Evolutionary conservation across 257 asterid species (phyloP).

Genomic region (Solanum paucissectum): DNA sequence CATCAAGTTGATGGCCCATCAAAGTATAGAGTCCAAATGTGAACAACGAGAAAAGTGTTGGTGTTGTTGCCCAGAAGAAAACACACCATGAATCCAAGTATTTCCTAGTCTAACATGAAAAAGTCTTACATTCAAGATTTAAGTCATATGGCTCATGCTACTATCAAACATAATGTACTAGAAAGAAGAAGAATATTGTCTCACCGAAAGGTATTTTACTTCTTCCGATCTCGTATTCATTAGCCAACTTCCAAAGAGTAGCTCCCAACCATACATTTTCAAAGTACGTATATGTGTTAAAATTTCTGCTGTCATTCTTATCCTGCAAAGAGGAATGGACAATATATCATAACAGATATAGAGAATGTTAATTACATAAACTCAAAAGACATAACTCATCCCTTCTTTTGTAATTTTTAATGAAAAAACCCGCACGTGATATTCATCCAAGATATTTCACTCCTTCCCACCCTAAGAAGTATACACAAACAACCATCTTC

Average conservation of each 20-base stretch:
- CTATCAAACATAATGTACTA: not conserved
- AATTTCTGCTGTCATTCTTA: constrained; percentile 73
- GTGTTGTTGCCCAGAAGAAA: constrained; percentile 99
- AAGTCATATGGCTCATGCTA: not conserved
- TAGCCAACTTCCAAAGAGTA: constrained; percentile 65
- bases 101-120: constrained; percentile 63
- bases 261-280: constrained; percentile 95
- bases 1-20: constrained; percentile 90
- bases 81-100: constrained; percentile 99
- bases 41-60: constrained; percentile 85
- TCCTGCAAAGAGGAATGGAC: constrained; percentile 38
- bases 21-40: constrained; percentile 89
- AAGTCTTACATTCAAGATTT: constrained; percentile 3
- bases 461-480: not conserved
- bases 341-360: not conserved
- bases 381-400: not conserved
- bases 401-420: not conserved
- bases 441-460: not conserved
- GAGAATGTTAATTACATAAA: not conserved
- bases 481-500: not conserved
- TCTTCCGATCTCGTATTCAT: constrained; percentile 79
- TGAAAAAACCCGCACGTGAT: not conserved
- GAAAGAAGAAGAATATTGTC: constrained; percentile 5
- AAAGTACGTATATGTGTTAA: constrained; percentile 73
- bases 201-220: constrained; percentile 69